Evolutionary conservation across 2,329 filamentous ascomycete species (phyloP).

Genomic region (Claviceps citrina): DNA sequence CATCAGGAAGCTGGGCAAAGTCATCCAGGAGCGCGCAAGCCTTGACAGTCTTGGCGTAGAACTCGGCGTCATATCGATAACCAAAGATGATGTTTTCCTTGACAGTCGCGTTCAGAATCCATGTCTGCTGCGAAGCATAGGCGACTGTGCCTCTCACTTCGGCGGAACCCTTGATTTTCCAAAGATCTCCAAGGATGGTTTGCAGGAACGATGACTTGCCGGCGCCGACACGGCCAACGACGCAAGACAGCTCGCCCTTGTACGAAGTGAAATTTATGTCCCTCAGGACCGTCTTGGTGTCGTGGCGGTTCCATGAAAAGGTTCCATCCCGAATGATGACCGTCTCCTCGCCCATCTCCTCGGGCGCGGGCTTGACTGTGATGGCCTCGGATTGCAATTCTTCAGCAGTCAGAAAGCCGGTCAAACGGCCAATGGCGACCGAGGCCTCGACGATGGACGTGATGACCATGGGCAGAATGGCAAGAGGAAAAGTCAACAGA

Average conservation of each 20-base stretch:
- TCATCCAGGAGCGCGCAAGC: slow-evolving; percentile 86
- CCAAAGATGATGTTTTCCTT: slow-evolving; percentile 96
- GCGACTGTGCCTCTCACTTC: slow-evolving; percentile 68
- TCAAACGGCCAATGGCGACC: slow-evolving; percentile 79
- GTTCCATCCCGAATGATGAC: slow-evolving; percentile 69
- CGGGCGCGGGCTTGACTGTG: slow-evolving; percentile 48
- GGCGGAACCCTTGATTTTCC: slow-evolving; percentile 75
- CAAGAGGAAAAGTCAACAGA: slow-evolving; percentile 82
- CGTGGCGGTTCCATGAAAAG: slow-evolving; percentile 89
- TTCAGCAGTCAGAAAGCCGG: slow-evolving; percentile 70
- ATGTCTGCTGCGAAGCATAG: slow-evolving; percentile 83
- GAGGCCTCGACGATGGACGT: slow-evolving; percentile 88
- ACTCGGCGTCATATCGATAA: slow-evolving; percentile 80
- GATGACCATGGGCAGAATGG: slow-evolving; percentile 94
- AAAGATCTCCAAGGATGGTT: slow-evolving; percentile 77
- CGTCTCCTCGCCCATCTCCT: slow-evolving; percentile 70
- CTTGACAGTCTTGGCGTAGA: slow-evolving; percentile 84
- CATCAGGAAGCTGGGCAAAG: slow-evolving; percentile 82
- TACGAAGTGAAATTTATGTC: slow-evolving; percentile 78
- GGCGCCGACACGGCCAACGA: slow-evolving; percentile 85
- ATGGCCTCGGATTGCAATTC: slow-evolving; percentile 83
- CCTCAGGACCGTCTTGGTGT: slow-evolving; percentile 53
- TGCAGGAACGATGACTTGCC: slow-evolving; percentile 91
- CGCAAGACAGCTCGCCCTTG: slow-evolving; percentile 84
- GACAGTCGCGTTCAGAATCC: slow-evolving; percentile 97